A percentile compares a stretch with the other conserved stretches of the same genome.
These are phyloP conservation scores for Macrocybe gigantea DNA, from an alignment of 768 basidiomycete genomes.

Conservation along the genomic window DNA sequence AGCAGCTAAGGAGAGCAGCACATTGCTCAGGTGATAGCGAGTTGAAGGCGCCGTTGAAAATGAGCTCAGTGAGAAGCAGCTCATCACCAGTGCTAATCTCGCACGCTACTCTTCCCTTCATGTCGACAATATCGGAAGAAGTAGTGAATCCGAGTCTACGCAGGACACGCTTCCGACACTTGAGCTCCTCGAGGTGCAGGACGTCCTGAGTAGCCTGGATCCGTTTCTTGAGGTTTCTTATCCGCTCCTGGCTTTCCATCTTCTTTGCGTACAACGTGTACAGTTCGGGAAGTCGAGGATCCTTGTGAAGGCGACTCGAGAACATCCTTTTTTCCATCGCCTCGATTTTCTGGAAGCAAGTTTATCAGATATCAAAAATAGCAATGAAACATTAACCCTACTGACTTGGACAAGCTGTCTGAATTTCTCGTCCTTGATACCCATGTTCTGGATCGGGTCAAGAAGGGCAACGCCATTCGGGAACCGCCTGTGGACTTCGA, in stretches of 20 bases:
- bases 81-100: conserved; percentile 99
- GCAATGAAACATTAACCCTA: neutral
- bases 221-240: conserved; percentile 76
- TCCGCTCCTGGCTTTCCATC: conserved; percentile 58
- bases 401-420: conserved; percentile 74
- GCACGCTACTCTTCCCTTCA: conserved; percentile 97
- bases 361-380: neutral
- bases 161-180: conserved; percentile 89
- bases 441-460: conserved; percentile 93
- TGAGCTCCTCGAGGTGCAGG: conserved; percentile 93
- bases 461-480: conserved; percentile 82
- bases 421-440: conserved; percentile 93
- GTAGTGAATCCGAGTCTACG: conserved; percentile 89
- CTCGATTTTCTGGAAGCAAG: conserved; percentile 70
- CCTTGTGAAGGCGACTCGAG: conserved; percentile 71
- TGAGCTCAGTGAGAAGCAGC: conserved; percentile 89
- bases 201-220: conserved; percentile 90
- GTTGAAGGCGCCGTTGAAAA: conserved; percentile 97
- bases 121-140: conserved; percentile 87
- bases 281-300: conserved; percentile 70
- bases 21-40: conserved; percentile 84
- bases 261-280: conserved; percentile 81
- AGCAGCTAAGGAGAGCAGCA: conserved; percentile 92
- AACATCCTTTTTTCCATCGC: conserved; percentile 84
- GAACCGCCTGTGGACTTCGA: conserved; percentile 88